Evolutionary conservation across 2,329 filamentous ascomycete genomes (phyloP), one percentile per base, ranked within the genome.

Genomic region (Fusarium transvaalense): DNA sequence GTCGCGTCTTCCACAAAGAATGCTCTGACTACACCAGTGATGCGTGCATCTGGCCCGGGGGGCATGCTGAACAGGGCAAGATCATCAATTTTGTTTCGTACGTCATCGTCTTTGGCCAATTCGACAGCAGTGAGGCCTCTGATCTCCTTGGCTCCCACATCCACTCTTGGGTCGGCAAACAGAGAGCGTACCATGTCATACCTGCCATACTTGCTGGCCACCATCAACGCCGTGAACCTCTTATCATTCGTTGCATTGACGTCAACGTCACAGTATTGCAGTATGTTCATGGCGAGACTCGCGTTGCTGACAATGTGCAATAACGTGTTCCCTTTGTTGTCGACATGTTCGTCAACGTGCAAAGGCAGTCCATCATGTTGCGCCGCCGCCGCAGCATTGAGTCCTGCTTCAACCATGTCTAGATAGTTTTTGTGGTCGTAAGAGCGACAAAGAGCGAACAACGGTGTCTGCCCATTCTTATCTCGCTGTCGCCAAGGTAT

Each of bases 1-100:
- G 92, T 97, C 12, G 92, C 94, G 79, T 99, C 96, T 80, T 99
- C 96, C 13, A 99, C 94, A 74, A 99, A 98, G 79, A 97, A 97
- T 0, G 94, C 96, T 59, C 96, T 88, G 1, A 99, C 96, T 1
- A 98, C 94, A 2, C 93, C 93, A 1, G 96, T 98, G 23, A 94
- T 94, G 25, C 95, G 89, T 6, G 91, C 91, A 71, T 97, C 93
- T 15, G 86, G 84, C 13, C 88, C 90, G 7, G 92, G 85, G 2
- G 87, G 84, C 77, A 90, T 89, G 21, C 92, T 92, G 68, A 99
- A 91, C 12, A 99, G 82, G 2, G 94, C 91, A 66, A 99, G 84
- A 77, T 99, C 96, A 76, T 99, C 96, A 67, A 99, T 97, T 72
- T 93, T 91, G 80, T 98, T 99, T 38, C 96, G 89, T 27, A 99